Base-by-base conservation (phyloP, 1,284 basidiomycete genomes). In the Ganoderma lucidum region DNA sequence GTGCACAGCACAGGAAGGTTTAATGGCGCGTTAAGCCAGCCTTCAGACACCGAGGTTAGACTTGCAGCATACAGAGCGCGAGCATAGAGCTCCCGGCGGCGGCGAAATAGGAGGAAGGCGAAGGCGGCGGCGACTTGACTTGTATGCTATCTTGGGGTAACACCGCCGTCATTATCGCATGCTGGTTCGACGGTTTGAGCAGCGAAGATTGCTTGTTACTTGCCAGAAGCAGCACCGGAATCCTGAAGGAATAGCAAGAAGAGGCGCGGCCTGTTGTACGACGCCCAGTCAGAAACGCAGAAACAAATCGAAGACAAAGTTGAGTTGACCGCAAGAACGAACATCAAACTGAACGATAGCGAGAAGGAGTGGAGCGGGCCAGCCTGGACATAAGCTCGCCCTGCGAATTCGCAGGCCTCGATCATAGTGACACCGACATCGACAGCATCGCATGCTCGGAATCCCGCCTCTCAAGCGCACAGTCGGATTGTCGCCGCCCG, bases 121-220 rank as follows among this genome's bases (percentile, higher is more conserved):
- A 61, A 42, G 56, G 9, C 56, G 35, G 15, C 59, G 59, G 59
- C 59, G 59, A 61, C 37, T 61, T 61, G 59, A 61, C 35, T 23
- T 23, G 58, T 39, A 60, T 14, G 59, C 59, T 61, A 61, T 15
- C 39, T 28, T 28, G 59, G 23, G 48, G 39, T 8, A 41, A 28
- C 15, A 15, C 59, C 41, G n/a, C 23, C 23, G 5, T 53, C 10
- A 53, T 53, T 28, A 14, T 53, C 23, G 48, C 48, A 28, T 6
- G 23, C n/a, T 1, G 19, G 9, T 37, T 59, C 17, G 10, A 59
- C 6, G 1, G 23, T 17, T 61, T 39, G 14, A 28, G 41, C n/a
- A 30, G 59, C 59, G 41, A 61, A 30, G 10, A 41, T 35, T 56
- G 53, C 53, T 23, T 8, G 53, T 6, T 14, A 56, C 12, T 35